Conservation (phyloP, 768 basidiomycete genomes). For the Mycena amicta region DNA sequence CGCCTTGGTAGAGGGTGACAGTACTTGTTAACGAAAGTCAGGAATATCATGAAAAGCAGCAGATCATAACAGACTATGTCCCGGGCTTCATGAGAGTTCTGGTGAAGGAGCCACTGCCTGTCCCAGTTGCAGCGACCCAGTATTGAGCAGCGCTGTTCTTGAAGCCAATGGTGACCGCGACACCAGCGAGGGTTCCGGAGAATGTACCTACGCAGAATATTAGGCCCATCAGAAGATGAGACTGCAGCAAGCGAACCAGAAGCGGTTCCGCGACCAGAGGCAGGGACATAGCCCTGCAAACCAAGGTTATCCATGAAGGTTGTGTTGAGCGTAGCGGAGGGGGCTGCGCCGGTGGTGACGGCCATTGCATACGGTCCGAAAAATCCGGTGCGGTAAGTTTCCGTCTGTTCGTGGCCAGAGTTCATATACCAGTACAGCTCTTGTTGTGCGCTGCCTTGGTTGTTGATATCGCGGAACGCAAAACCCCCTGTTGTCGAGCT, state of each 20-base stretch:
- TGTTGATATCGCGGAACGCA: constrained; percentile 54
- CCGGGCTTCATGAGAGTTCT: constrained; percentile 51
- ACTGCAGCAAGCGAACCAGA: too few relatives aligned
- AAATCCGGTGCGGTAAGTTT: constrained; percentile 47
- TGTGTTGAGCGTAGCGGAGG: constrained; percentile 42
- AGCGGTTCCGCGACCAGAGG: constrained; percentile 46
- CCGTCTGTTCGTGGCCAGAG: constrained; percentile 48
- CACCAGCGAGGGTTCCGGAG: too few relatives aligned
- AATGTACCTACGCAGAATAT: too few relatives aligned
- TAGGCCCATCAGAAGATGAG: too few relatives aligned
- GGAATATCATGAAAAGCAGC: not conserved
- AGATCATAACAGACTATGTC: constrained; percentile 32
- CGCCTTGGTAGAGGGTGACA: constrained; percentile 47
- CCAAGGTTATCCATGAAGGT: constrained; percentile 46
- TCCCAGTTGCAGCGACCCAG: constrained; percentile 37
- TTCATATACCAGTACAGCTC: constrained; percentile 56
- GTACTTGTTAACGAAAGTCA: constrained; percentile 26
- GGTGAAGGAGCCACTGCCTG: constrained; percentile 37
- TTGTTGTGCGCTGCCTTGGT: constrained; percentile 48
- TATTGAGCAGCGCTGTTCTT: constrained; percentile 51
- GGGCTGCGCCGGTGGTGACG: constrained; percentile 44
- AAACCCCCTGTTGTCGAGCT: constrained; percentile 32
- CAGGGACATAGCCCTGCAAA: constrained; percentile 45
- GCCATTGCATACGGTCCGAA: constrained; percentile 52
- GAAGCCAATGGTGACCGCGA: constrained; percentile 47